Evolutionary conservation across 1,284 basidiomycete genomes (phyloP), one percentile per base, ranked within the genome.

Genomic region (Tilletia indica): DNA sequence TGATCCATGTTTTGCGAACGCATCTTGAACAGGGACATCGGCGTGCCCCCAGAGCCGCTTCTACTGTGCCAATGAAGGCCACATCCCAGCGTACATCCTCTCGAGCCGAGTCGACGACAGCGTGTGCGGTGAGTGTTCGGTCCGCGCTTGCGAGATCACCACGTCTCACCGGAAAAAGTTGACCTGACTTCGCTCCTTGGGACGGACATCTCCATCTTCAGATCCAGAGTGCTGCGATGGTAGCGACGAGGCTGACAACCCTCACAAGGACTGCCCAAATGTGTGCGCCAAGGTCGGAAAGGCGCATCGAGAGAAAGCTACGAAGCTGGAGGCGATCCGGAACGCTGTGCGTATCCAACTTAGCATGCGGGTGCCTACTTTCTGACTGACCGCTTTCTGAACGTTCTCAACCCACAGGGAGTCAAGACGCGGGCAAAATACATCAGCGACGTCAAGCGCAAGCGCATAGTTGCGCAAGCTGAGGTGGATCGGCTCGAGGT

Each of bases 151-250:
- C 21, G 39, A n/a, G 68, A n/a, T 19, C 11, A 6, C 12, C 6
- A 51, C 8, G 0, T 49, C 47, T 31, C 25, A 31, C 25, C 25
- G 25, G 25, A 2, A 31, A 31, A 31, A 2, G 42, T 12, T 45
- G 42, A 3, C 14, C 42, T 45, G 42, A 45, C 42, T 1, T 8
- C 42, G 9, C 1, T 45, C 14, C 39, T n/a, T 14, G 9, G 42
- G 42, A 14, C 42, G 9, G 54, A 38, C 54, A 49, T 48, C 21
- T 51, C 47, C 49, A 42, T 51, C 31, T 38, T 14, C 80, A 95
- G 94, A 99, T 81, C 88, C 89, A 2, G 90, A 94, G 82, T 99
- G 97, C 83, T 99, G 96, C 83, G 96, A 99, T 82, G 97, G 97
- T n/a, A 93, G 93, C 0, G 96, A 99, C 84, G 96, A 99, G 85